Base-by-base conservation (phyloP, 768 basidiomycete genomes). In the Mycena galopus region DNA sequence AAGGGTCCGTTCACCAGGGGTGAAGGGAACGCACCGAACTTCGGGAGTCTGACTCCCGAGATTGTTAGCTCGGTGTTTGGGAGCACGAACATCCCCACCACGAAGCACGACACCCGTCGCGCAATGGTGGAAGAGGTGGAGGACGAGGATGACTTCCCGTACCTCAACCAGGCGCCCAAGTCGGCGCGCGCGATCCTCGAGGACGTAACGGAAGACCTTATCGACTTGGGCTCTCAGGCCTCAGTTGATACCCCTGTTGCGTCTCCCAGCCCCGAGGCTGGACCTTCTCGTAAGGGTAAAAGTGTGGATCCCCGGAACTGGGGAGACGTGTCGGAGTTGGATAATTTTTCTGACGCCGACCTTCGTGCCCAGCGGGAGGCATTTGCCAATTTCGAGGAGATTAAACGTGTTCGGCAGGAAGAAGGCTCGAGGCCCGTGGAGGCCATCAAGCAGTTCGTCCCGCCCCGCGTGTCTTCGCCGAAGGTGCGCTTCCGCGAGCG, bases 241-340 rank as follows among this genome's bases (percentile, higher is more conserved):
- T 50, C 47, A 5, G 47, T 50, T n/a, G n/a, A 6, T n/a, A 4
- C 47, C 21, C n/a, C 47, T 23, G 30, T 39, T 37, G 35, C 11
- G 21, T 16, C 59, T 4, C 12, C 4, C 23, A 62, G 60, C n/a
- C 59, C 27, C 21, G 27, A 7, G 37, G 25, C 60, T 12, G 57
- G n/a, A 6, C 23, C 59, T 10, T 76, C 72, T 65, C 33, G 58
- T 30, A 71, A 71, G 56, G 69, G 69, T 0, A 71, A 71, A 16
- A 44, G 62, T 19, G 17, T 56, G 1, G 69, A 70, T 29, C 69
- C 69, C 50, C 7, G 62, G 9, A 64, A 70, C 19, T 71, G 69
- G 69, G 69, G 69, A 27, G 44, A 35, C 6, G 21, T 65, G 9
- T 47, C 32, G 4, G 37, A 2, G 3, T 50, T 71, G 3, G n/a